Base-by-base conservation (phyloP, 2,329 filamentous ascomycete species). In the Chaetomiaceae sp. region DNA sequence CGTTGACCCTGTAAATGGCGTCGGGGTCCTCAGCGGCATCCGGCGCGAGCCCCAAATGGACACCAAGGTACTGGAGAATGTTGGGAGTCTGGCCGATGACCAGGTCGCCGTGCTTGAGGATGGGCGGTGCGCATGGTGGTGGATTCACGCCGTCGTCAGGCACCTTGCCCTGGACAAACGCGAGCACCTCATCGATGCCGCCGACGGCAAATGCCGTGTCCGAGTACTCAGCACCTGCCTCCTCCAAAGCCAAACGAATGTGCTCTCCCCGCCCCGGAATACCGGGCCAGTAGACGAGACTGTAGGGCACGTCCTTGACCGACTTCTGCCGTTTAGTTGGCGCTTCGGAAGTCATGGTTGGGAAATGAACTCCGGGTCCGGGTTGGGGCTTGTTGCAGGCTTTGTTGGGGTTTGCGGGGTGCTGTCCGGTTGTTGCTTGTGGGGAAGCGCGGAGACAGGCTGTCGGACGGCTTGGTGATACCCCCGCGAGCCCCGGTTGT, bases 201-300 rank as follows among this genome's bases (percentile, higher is more conserved):
- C 74, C 68, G 25, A 77, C 62, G 5, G 58, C 63, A 13, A 70
- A 57, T 12, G 77, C 74, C 3, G 74, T 71, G 69, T 91, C 86
- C 20, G 67, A 79, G 72, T 89, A 91, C 4, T 76, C 65, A 1
- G 78, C 78, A 16, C 77, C 76, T 17, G 81, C 75, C 46, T 86
- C 85, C 69, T 91, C 87, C 58, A 92, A 80, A 14, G 76, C 76
- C 10, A 92, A 77, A 19, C 87, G 86, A 63, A 90, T 70, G 65
- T 82, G 81, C 64, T 92, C 87, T 55, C 82, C 87, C 43, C 87
- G 84, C 35, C 87, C 87, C 30, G 87, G 87, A 21, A 89, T 70
- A 16, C 67, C 68, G 16, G 85, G 84, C 79, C 85, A 87, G 75
- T 90, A 90, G 63, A 87, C 73, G 51, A 87, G 76, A 57, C 83